Base-by-base conservation (phyloP, 352 stramenopile genomes). In the Globisporangium mamillatum region DNA sequence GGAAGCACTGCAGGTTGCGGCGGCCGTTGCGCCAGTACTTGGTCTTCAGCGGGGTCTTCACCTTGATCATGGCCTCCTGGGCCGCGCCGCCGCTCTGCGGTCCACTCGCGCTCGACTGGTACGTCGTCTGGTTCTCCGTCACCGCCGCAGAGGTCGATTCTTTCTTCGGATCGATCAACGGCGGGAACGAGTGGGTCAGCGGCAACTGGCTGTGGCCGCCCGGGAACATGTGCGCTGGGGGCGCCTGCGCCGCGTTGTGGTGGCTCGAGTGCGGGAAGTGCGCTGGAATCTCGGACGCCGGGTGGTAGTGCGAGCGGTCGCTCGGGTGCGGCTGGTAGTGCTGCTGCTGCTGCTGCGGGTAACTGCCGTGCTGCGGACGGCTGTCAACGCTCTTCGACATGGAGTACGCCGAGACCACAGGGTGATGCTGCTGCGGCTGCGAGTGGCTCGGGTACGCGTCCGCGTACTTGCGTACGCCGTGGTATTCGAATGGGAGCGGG, bases 21-120 rank as follows among this genome's bases (percentile, higher is more conserved):
- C 89, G 86, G 25, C 89, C 89, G 65, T 97, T 97, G 57, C 89
- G 80, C 88, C 89, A 97, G 74, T 97, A 97, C 77, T 96, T 96
- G 74, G 80, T 78, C 68, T 94, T 93, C 18, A 96, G 70, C 34
- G 80, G 76, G 6, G 89, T 94, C 74, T 93, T 94, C 56, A 95
- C 84, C 72, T 93, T 93, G 81, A 95, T 93, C 79, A 95, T 87
- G 18, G 85, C 85, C 69, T 95, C 87, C 61, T 93, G 84, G 1
- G 74, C 68, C 4, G 86, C 76, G 22, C 77, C 75, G 3, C 69
- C 69, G 46, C 36, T 70, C 32, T 25, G 29, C 12, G 55, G 20
- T 14, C 55, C 55, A 20, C 20, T 61, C 4, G 41, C 24, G 44
- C 48, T 46, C 7, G 65, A 44, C 54, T 46, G 63, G 24, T 29